phyloP scores from a whole-genome alignment of 2,329 filamentous ascomycete species.

The Monosporascus sp. region DNA sequence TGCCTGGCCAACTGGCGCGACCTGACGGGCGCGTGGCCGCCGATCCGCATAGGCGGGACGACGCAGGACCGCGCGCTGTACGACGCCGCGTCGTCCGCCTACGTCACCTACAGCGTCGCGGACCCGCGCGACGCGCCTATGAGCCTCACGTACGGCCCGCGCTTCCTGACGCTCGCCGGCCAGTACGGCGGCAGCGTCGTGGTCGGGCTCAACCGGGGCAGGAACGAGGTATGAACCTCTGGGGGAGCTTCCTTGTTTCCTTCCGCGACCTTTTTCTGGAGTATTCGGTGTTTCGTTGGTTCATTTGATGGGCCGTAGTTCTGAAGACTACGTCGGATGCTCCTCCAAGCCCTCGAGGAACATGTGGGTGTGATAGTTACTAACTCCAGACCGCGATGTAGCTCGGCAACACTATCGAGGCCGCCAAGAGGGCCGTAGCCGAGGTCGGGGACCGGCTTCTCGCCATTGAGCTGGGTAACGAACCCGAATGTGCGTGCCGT shows the following conservation, averaged over 20 bases:
- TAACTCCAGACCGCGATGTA: too few species aligned
- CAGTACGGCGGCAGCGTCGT: constrained; percentile 44
- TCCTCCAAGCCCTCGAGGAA: too few species aligned
- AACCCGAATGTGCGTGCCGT: constrained; percentile 44
- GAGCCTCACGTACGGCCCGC: constrained; percentile 45
- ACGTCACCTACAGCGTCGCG: constrained; percentile 46
- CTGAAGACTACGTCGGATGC: too few species aligned
- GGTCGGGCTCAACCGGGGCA: constrained; percentile 47
- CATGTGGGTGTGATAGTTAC: too few species aligned
- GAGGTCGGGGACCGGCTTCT: constrained; percentile 40
- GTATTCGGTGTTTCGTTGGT: too few species aligned
- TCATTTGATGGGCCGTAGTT: too few species aligned
- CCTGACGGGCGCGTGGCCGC: constrained; percentile 45
- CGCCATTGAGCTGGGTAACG: constrained; percentile 52
- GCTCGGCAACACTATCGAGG: constrained; percentile 47
- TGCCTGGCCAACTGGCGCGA: constrained; percentile 47
- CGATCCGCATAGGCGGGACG: constrained; percentile 52
- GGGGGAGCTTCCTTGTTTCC: too few species aligned
- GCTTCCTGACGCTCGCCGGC: constrained; percentile 44
- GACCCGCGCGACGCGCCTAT: constrained; percentile 41
- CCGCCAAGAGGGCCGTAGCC: constrained; percentile 38
- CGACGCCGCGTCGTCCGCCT: constrained; percentile 36
- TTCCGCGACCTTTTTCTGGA: too few species aligned
- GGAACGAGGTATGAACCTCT: constrained; percentile 30
- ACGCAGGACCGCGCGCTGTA: constrained; percentile 52